Evolutionary conservation across 768 basidiomycete genomes (phyloP), one percentile per base, ranked within the genome.

Genomic region (Coprinopsis sp.): DNA sequence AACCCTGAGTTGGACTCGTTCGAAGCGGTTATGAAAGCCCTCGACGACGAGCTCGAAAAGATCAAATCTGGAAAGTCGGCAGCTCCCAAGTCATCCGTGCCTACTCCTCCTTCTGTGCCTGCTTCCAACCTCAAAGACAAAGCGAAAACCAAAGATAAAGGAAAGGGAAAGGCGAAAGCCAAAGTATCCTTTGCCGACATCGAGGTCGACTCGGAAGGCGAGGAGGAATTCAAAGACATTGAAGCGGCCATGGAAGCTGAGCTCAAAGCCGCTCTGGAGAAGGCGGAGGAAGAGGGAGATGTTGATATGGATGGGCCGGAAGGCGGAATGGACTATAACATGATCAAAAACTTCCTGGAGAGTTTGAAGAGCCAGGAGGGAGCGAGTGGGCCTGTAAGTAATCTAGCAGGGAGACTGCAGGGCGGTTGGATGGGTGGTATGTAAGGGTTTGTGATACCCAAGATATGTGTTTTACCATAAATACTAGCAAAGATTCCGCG

Each of bases 281-380:
- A 54, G 47, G 69, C 60, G 39, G 79, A 75, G 11, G 79, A 81
- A n/a, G 81, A 75, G 19, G 78, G 71, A 23, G 69, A 68, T 33
- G 72, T 65, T n/a, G 71, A n/a, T n/a, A n/a, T n/a, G n/a, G n/a
- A n/a, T n/a, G n/a, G n/a, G n/a, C n/a, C n/a, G n/a, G n/a, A 67
- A 2, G 69, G 69, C 10, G 69, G 72, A 29, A 72, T 79, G 58
- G 91, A 99, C 62, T 96, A 94, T 64, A 83, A 83, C 55, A 68
- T 98, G 57, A 95, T 98, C 71, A 95, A 91, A 67, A 95, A 96
- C 64, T 93, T 99, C 64, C 65, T 98, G 64, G 92, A 96, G 69
- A 95, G 92, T 64, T 97, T 91, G 73, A 91, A 90, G 61, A 84
- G 84, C 52, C 96, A 99, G 60, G 87, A 62, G 6, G 96, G 96